Evolutionary conservation across 805 yeast genomes (phyloP), one percentile per base, ranked within the genome.

Genomic region (Metschnikowia sp.): DNA sequence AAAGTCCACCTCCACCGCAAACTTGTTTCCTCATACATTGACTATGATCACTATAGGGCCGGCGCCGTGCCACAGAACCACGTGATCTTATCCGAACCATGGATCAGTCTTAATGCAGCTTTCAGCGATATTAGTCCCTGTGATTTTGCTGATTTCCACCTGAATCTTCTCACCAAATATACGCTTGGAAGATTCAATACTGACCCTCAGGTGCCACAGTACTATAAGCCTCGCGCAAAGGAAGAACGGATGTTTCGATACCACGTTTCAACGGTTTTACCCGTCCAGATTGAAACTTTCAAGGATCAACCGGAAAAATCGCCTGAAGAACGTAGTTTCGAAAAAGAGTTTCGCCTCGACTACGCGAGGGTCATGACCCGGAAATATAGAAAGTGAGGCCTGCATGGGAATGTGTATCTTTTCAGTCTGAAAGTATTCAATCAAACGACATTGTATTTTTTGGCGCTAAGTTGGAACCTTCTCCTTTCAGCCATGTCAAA

Each of bases 21-120:
- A 11, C 47, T 51, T 31, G 30, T 31, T 9, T 30, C 44, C 18
- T 40, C 43, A 13, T 22, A n/a, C 19, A 49, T 51, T 10, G 51
- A 38, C 36, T 51, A 46, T 37, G 55, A 51, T 36, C 46, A 45
- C 36, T 51, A 51, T 40, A 36, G 53, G 42, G 46, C 48, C 15
- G 51, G 51, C 8, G 32, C 32, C 4, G 36, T 45, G 48, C 48
- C 48, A 9, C 40, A 22, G 12, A 40, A 33, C 4, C 32, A 44
- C 8, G 40, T 40, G 10, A 36, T 45, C 2, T n/a, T 40, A 32
- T 35, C 40, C 6, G 38, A 39, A 32, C 40, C 44, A 8, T 40
- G 44, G 44, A 32, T 35, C 10, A 40, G 40, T 8, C 43, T 49
- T 10, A 44, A 44, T 1, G 47, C 40, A 22, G 40, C 35, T 1